A percentile compares a stretch with the other conserved stretches of the same genome.
phyloP scores from a whole-genome alignment of 169 alveolate species.

The Babesia bovis region DNA sequence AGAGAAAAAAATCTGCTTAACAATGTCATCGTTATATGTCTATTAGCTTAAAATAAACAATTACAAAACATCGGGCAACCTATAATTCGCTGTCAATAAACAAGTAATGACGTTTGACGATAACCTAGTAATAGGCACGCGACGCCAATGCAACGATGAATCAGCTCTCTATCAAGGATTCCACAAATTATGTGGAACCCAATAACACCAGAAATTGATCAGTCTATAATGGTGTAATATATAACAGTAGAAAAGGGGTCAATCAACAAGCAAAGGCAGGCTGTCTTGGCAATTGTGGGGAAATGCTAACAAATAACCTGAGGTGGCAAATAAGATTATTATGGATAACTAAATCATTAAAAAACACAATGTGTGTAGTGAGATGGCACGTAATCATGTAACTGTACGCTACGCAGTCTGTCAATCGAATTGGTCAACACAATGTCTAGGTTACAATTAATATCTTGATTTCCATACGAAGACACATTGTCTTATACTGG shows the following conservation, averaged over 20 bases:
- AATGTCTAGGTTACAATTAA: too few relatives aligned
- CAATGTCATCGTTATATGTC: constrained; percentile 9
- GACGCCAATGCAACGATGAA: not conserved
- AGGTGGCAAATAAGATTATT: not conserved
- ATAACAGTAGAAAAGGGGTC: not conserved
- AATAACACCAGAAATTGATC: not conserved
- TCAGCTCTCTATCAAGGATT: not conserved
- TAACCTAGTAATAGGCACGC: not conserved
- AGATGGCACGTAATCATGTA: too few relatives aligned
- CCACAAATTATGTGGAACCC: not conserved
- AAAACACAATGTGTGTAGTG: too few relatives aligned
- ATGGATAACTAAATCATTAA: not conserved
- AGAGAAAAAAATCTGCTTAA: constrained; percentile 11
- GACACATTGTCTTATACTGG: too few relatives aligned
- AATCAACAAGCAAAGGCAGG: not conserved
- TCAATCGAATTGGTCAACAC: too few relatives aligned
- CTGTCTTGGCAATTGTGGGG: constrained; percentile 39
- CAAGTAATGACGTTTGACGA: too few relatives aligned
- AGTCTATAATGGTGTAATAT: not conserved
- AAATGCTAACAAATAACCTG: not conserved
- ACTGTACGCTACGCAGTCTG: too few relatives aligned
- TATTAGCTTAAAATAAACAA: not conserved
- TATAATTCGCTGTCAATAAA: too few relatives aligned
- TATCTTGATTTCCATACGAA: too few relatives aligned
- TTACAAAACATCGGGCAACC: too few relatives aligned